Evolutionary conservation across 169 alveolate species (phyloP).

Genomic region (Theileria annulata): DNA sequence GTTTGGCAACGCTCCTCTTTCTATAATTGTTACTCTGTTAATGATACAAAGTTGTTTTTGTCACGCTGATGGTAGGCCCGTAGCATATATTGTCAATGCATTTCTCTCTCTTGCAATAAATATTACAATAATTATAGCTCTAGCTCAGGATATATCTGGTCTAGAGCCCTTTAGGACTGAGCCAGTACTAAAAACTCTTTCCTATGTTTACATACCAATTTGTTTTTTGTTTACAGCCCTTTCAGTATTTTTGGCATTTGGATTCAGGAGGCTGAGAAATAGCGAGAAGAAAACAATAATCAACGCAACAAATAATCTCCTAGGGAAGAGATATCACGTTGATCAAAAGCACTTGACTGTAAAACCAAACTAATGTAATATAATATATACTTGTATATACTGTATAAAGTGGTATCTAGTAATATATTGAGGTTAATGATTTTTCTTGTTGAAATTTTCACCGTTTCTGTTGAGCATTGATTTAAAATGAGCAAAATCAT

Average conservation of each 20-base stretch:
- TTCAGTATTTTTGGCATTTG: constrained; percentile 51
- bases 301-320: constrained; percentile 58
- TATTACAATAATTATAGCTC: constrained; percentile 41
- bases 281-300: constrained; percentile 60
- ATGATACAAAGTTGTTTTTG: constrained; percentile 61
- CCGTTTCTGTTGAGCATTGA: constrained; percentile 1
- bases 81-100: constrained; percentile 61
- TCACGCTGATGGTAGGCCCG: constrained; percentile 68
- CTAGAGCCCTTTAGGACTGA: constrained; percentile 61
- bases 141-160: constrained; percentile 49
- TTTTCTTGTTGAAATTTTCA: constrained; percentile 9
- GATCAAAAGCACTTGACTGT: constrained; percentile 31
- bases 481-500: constrained; percentile 34
- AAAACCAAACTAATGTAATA: not conserved
- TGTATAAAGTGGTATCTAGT: not conserved
- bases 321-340: constrained; percentile 52
- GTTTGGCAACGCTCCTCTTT: constrained; percentile 55
- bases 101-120: constrained; percentile 43
- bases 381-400: not conserved
- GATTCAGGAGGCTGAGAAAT: constrained; percentile 37
- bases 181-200: constrained; percentile 61
- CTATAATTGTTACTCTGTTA: constrained; percentile 53
- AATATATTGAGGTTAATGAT: not conserved
- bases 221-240: constrained; percentile 38
- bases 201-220: constrained; percentile 58